Evolutionary conservation across 1,284 basidiomycete genomes (phyloP).

Genomic region (Rhodotorula sp.): DNA sequence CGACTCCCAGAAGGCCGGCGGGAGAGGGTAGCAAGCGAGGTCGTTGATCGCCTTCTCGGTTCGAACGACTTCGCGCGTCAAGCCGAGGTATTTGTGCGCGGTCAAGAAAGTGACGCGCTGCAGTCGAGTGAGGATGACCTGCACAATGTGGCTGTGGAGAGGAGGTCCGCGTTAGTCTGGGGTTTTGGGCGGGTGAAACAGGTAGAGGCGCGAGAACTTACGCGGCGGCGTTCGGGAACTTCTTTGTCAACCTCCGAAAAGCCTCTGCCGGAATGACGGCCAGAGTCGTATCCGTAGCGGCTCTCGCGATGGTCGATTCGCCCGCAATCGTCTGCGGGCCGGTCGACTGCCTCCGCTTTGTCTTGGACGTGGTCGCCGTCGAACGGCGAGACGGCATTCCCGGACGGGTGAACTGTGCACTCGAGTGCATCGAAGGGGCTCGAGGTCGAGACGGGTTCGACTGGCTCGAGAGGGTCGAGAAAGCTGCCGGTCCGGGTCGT

Average conservation of each 20-base stretch:
- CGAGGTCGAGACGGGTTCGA: neutral
- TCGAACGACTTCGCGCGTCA: constrained; percentile 91
- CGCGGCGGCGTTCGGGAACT: constrained; percentile 93
- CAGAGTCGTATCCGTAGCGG: constrained; percentile 88
- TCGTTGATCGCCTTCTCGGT: constrained; percentile 97
- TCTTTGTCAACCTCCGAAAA: constrained; percentile 83
- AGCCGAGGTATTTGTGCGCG: constrained; percentile 91
- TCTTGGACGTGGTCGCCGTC: neutral
- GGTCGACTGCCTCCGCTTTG: neutral
- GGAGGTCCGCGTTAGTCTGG: neutral
- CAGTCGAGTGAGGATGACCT: constrained; percentile 94
- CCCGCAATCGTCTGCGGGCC: constrained; percentile 5
- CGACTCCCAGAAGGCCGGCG: constrained; percentile 87
- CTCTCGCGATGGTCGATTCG: constrained; percentile 68
- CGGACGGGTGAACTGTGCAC: neutral
- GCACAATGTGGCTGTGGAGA: constrained; percentile 71
- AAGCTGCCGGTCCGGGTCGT: neutral
- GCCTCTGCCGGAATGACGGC: constrained; percentile 99
- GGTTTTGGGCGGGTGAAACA: no score
- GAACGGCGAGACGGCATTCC: neutral
- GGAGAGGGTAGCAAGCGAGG: constrained; percentile 91
- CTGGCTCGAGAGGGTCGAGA: neutral
- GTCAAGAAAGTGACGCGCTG: constrained; percentile 92
- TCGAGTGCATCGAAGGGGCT: neutral
- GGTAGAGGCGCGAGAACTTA: neutral